Conservation (phyloP, 371 early-diverging fungal species). For the Lichtheimia ramosa region DNA sequence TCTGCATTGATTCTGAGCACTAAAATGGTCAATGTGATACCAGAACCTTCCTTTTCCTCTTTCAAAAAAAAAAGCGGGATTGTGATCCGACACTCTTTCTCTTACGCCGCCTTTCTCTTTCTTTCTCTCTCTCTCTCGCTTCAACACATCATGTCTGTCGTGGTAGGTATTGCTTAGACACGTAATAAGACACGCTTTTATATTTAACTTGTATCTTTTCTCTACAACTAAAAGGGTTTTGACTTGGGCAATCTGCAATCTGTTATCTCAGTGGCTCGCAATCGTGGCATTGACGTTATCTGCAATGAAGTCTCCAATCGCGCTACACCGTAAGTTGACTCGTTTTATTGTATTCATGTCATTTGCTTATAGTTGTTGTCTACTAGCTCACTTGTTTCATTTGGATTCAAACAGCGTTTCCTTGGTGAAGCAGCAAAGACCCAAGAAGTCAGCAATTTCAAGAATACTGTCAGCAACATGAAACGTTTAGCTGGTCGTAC, state of each 20-base stretch:
- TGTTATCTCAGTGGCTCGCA: constrained; percentile 95
- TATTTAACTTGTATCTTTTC: background rate
- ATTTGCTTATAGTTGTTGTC: background rate
- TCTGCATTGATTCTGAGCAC: background rate
- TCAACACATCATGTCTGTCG: constrained; percentile 37
- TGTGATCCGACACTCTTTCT: too few relatives aligned
- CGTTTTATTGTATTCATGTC: background rate
- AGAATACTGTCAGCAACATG: constrained; percentile 90
- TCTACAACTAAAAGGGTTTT: constrained; percentile 64
- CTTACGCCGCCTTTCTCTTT: too few relatives aligned
- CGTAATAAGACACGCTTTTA: background rate
- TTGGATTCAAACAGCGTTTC: constrained; percentile 93
- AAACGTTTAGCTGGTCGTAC: constrained; percentile 97
- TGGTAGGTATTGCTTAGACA: constrained; percentile 29
- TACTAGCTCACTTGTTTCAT: constrained; percentile 85
- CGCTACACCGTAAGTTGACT: constrained; percentile 84
- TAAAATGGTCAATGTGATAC: constrained; percentile 2
- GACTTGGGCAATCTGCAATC: constrained; percentile 96
- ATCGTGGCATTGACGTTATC: constrained; percentile 97
- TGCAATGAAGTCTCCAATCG: constrained; percentile 97
- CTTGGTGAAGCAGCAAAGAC: constrained; percentile 96
- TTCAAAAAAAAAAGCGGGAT: too few relatives aligned
- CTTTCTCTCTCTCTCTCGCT: too few relatives aligned
- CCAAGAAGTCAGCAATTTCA: constrained; percentile 92
- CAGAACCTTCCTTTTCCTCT: too few relatives aligned